Evolutionary conservation across 768 basidiomycete genomes (phyloP).

Genomic region (Coprinopsis sp.): DNA sequence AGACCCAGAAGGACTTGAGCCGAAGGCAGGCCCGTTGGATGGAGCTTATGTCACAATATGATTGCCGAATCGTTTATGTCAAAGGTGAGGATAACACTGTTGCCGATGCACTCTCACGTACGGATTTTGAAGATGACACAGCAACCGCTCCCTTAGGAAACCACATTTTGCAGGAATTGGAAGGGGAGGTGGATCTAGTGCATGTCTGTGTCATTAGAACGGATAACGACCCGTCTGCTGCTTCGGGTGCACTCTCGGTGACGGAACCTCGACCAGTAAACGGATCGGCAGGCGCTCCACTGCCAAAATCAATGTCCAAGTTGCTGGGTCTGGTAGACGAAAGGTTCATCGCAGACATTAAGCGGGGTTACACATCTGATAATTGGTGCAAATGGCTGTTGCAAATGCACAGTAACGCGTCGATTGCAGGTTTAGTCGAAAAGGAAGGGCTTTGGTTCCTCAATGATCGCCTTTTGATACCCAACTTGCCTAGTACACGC

Average conservation of each 20-base stretch:
- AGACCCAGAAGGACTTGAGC: constrained; percentile 27
- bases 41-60: constrained; percentile 31
- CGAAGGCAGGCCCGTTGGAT: constrained; percentile 29
- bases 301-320: background rate
- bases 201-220: background rate
- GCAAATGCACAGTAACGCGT: background rate
- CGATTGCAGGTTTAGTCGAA: background rate
- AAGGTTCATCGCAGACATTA: background rate
- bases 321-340: background rate
- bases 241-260: too few relatives aligned
- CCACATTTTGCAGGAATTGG: background rate
- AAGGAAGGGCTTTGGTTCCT: constrained; percentile 21
- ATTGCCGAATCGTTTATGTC: constrained; percentile 30
- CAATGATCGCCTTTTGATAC: constrained; percentile 19
- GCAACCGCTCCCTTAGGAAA: background rate
- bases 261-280: too few relatives aligned
- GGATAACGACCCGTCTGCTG: background rate
- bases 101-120: constrained; percentile 33
- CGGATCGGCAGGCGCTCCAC: background rate
- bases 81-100: constrained; percentile 29
- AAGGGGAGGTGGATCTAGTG: background rate
- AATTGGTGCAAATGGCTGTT: background rate
- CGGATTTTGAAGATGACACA: constrained; percentile 2
- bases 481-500: constrained; percentile 13
- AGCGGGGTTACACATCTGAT: background rate